These are phyloP conservation scores for Neurospora pannonica DNA, from an alignment of 495 filamentous ascomycete species.

Conservation along the genomic window DNA sequence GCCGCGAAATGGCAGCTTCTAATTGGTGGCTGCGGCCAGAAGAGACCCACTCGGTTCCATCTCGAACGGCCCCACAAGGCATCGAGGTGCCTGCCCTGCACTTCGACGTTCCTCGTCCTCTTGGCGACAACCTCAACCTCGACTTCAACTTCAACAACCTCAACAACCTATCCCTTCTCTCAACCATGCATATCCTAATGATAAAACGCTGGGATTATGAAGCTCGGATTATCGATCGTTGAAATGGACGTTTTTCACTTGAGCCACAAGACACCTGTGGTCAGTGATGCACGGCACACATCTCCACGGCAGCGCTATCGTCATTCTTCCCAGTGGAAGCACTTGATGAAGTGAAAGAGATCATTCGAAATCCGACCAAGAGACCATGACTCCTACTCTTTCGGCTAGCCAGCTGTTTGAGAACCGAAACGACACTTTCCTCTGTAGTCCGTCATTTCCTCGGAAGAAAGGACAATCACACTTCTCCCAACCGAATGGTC, in stretches of 20 bases:
- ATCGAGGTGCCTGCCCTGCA: neutral
- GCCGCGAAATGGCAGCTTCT: constrained; percentile 8
- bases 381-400: neutral
- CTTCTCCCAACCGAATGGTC: neutral
- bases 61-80: neutral
- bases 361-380: neutral
- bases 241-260: neutral
- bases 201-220: no score
- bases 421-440: neutral
- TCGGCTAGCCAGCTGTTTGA: neutral
- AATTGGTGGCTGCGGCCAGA: constrained; percentile 6
- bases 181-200: neutral
- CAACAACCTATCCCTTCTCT: neutral
- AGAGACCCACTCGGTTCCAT: neutral
- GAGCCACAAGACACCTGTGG: neutral
- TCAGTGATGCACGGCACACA: neutral
- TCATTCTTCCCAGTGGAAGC: neutral
- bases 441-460: neutral
- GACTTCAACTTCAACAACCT: neutral
- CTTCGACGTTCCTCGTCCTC: neutral
- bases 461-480: neutral
- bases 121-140: neutral
- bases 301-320: neutral
- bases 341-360: neutral
- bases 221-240: no score